Conservation (phyloP, 768 basidiomycete genomes). For the Suillus placidus region DNA sequence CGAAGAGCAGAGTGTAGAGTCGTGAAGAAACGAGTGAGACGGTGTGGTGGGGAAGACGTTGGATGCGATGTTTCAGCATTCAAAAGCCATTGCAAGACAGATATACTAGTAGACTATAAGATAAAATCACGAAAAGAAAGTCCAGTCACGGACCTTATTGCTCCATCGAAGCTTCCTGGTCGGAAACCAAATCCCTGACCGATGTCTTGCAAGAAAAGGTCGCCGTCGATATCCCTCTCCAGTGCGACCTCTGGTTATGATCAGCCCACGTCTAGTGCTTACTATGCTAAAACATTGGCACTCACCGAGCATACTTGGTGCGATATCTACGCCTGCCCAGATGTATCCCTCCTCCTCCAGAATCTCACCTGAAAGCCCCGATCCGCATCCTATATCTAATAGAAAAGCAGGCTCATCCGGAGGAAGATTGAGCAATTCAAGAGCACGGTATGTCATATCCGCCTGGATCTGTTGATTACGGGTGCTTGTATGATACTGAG, state of each 20-base stretch:
- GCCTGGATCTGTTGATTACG: slow-evolving; percentile 97
- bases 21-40: slow-evolving; percentile 86
- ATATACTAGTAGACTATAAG: slow-evolving; percentile 63
- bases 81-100: slow-evolving; percentile 97
- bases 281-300: slow-evolving; percentile 8
- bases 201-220: slow-evolving; percentile 95
- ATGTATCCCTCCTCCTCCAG: slow-evolving; percentile 91
- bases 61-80: slow-evolving; percentile 93
- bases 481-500: slow-evolving; percentile 54
- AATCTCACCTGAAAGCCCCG: slow-evolving; percentile 95
- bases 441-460: slow-evolving; percentile 94
- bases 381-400: slow-evolving; percentile 96
- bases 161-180: slow-evolving; percentile 96
- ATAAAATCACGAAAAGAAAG: slow-evolving; percentile 3
- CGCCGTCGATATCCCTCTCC: slow-evolving; percentile 93
- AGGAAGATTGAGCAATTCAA: slow-evolving; percentile 87
- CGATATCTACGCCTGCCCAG: slow-evolving; percentile 94
- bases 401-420: slow-evolving; percentile 80
- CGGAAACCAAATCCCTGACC: slow-evolving; percentile 98
- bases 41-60: slow-evolving; percentile 87
- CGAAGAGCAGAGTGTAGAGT: slow-evolving; percentile 85
- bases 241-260: slow-evolving; percentile 82
- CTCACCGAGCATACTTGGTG: slow-evolving; percentile 96
- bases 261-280: not conserved
- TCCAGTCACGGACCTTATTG: slow-evolving; percentile 71